Evolutionary conservation across 75 land plant species (phyloP), one percentile per base, ranked within the genome.

Genomic region (Azolla pinnata): DNA sequence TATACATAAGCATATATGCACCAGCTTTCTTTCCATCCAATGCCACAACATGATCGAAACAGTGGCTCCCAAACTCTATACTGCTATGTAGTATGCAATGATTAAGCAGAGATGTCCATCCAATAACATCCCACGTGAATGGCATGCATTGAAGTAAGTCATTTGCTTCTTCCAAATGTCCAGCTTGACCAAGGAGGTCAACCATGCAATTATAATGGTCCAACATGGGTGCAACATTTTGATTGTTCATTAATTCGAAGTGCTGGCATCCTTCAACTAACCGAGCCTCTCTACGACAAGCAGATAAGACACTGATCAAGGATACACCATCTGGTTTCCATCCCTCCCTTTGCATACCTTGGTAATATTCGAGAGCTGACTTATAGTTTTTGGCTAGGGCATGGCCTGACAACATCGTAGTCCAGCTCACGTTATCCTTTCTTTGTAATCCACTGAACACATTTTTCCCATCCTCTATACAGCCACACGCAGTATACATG

Each of bases 141-240:
- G 66, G 67, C 84, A 78, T 84, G 2, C 54, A 29, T 26, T 54
- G 44, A 9, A 81, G 61, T 48, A 81, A 64, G 8, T 62, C 55
- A 18, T 57, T 67, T 52, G 87, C 81, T 50, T 84, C 84, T 44
- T 75, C 46, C n/a, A 78, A 33, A 31, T 34, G 62, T 59, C 72
- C 74, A 24, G 79, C 66, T 7, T 81, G 78, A 2, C 79, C 79
- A 50, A 84, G 77, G 33, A 84, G 69, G 65, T 84, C 88, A 69
- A 84, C 84, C 44, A 84, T 25, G 58, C 79, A 81, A 17, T 70
- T 78, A 70, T 78, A 84, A 54, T 84, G 88, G 29, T 84, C 88
- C 8, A 78, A 78, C 78, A 78, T 74, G n/a, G 88, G 81, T 34
- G 65, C 71, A 26, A 84, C 60, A 5, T 77, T 74, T 9, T 51